A percentile compares a stretch with the other conserved stretches of the same genome.
Evolutionary conservation across 2,329 filamentous ascomycete genomes (phyloP).

Genomic region (Fonsecaea multimorphosa): DNA sequence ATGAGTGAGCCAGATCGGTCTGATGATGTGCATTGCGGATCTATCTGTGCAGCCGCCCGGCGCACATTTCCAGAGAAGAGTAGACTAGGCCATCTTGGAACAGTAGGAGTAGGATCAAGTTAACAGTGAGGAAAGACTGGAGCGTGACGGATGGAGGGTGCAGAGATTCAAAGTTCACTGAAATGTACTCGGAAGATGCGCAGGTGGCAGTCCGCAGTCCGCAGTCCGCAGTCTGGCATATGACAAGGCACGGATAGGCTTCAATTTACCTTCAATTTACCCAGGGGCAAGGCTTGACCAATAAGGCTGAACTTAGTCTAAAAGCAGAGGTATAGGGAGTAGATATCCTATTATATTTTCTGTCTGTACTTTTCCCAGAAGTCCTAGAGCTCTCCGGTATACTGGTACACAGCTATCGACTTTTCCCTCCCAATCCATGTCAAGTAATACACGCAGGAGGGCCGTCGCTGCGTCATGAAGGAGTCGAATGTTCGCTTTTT

Average conservation of each 20-base stretch:
- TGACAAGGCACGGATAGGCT: background rate
- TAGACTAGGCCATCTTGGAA: background rate
- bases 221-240: background rate
- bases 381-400: slow-evolving; percentile 1
- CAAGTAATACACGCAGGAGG: slow-evolving; percentile 23
- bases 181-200: no score
- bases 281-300: background rate
- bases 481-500: slow-evolving; percentile 25
- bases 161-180: background rate
- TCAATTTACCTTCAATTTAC: background rate
- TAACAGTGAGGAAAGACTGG: background rate
- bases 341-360: background rate
- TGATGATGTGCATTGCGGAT: slow-evolving; percentile 77
- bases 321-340: no score
- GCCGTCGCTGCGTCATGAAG: slow-evolving; percentile 25
- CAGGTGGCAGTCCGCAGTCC: background rate
- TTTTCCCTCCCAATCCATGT: slow-evolving; percentile 21
- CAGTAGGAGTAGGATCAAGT: background rate
- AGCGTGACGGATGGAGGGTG: background rate
- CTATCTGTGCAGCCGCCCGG: slow-evolving; percentile 28
- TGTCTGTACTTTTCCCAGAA: background rate
- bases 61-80: slow-evolving; percentile 23
- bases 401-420: slow-evolving; percentile 21
- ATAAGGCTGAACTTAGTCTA: slow-evolving; percentile 1
- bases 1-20: slow-evolving; percentile 94